phyloP scores from a whole-genome alignment of 768 basidiomycete genomes.

The Crepidotus variabilis region DNA sequence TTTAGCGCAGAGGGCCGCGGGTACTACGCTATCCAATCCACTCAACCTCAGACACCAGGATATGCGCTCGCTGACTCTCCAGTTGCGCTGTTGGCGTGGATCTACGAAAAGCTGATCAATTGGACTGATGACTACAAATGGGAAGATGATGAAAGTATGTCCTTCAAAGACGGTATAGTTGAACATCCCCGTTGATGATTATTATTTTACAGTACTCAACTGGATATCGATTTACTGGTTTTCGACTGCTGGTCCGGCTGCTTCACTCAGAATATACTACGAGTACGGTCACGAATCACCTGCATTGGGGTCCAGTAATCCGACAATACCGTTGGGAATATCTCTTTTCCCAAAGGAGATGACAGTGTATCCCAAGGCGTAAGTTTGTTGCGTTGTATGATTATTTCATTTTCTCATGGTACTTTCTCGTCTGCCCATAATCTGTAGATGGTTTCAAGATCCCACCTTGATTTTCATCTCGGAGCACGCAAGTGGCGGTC shows the following conservation, averaged over 20 bases:
- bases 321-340: constrained; percentile 39
- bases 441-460: not conserved
- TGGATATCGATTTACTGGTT: constrained; percentile 57
- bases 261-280: constrained; percentile 54
- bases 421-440: not conserved
- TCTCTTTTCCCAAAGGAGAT: constrained; percentile 48
- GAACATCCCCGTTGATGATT: not conserved
- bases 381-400: not conserved
- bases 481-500: constrained; percentile 38
- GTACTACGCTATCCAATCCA: constrained; percentile 35
- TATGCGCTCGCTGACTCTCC: constrained; percentile 56
- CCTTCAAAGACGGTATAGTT: not conserved
- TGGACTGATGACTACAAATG: constrained; percentile 50
- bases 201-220: constrained; percentile 37
- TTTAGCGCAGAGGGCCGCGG: constrained; percentile 26
- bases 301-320: not conserved
- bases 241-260: constrained; percentile 51
- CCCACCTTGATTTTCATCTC: constrained; percentile 1
- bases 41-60: constrained; percentile 47
- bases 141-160: constrained; percentile 49
- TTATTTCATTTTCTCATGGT: not conserved
- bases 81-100: constrained; percentile 49
- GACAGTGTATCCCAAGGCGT: constrained; percentile 19
- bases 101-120: constrained; percentile 43
- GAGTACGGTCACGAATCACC: constrained; percentile 23